Percentiles rank a stretch among this genome's conserved stretches.
phyloP scores from a whole-genome alignment of 495 filamentous ascomycete species.

The Chaetomium fimeti region DNA sequence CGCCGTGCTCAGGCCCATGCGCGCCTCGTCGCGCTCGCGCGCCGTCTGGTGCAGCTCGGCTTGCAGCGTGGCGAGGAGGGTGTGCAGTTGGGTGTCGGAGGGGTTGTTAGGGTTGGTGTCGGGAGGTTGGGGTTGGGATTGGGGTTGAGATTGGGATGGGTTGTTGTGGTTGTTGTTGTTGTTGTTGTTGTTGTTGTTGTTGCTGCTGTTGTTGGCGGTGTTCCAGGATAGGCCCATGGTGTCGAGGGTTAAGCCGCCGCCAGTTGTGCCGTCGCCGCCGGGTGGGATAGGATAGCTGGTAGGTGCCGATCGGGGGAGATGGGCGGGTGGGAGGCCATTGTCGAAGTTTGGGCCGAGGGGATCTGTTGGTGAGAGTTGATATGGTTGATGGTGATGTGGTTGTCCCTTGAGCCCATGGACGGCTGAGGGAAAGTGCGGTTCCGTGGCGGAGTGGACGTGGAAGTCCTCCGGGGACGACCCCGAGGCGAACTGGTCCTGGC shows the following conservation, averaged over 20 bases:
- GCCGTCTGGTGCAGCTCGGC: conserved; percentile 15
- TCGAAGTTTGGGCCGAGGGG: background rate
- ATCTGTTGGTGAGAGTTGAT: conserved; percentile 1
- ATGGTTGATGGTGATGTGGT: background rate
- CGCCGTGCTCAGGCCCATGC: conserved; percentile 25
- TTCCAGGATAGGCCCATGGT: conserved; percentile 17
- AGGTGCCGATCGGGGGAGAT: conserved; percentile 12
- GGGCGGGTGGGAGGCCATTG: conserved; percentile 4
- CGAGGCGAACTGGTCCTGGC: conserved; percentile 1
- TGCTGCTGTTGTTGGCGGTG: background rate
- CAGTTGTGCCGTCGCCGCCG: background rate
- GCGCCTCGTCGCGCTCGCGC: conserved; percentile 28
- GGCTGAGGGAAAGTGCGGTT: conserved; percentile 14
- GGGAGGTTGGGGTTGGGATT: background rate
- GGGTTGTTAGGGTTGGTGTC: background rate
- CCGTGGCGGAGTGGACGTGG: conserved; percentile 18
- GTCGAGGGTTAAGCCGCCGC: conserved; percentile 7
- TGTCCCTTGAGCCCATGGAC: conserved; percentile 7
- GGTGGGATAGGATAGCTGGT: conserved; percentile 3
- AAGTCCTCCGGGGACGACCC: conserved; percentile 20
- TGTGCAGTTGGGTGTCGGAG: background rate
- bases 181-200: background rate
- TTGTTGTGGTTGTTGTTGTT: background rate
- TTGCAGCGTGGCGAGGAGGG: conserved; percentile 14
- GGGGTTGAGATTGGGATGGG: background rate